phyloP scores from a whole-genome alignment of 177 flowering plant species.

The Vitis hybrid region DNA sequence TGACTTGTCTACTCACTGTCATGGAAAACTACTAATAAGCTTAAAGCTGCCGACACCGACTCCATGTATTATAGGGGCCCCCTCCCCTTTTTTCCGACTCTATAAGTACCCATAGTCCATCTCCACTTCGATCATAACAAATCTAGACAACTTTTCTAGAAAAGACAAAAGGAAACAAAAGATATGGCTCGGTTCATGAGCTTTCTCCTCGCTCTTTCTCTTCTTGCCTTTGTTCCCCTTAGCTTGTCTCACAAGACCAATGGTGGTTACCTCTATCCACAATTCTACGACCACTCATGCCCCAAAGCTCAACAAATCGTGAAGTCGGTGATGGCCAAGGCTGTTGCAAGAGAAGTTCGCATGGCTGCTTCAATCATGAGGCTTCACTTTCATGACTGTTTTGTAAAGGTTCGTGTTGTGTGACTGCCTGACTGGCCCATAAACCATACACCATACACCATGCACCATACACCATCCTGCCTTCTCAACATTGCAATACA shows the following conservation, averaged over 20 bases:
- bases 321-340: slow-evolving; percentile 62
- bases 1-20: too few species aligned
- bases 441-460: too few species aligned
- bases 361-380: slow-evolving; percentile 90
- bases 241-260: slow-evolving; percentile 33
- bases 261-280: slow-evolving; percentile 70
- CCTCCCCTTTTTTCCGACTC: slow-evolving; percentile 2
- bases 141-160: slow-evolving; percentile 6
- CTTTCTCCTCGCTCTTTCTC: slow-evolving; percentile 30
- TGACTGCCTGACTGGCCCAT: background rate
- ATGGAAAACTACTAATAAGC: too few species aligned
- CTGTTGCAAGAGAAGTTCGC: slow-evolving; percentile 73
- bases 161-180: background rate
- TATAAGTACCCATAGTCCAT: slow-evolving; percentile 29
- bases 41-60: slow-evolving; percentile 15
- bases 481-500: too few species aligned
- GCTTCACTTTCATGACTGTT: slow-evolving; percentile 94
- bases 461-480: background rate
- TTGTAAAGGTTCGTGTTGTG: slow-evolving; percentile 60
- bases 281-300: slow-evolving; percentile 79
- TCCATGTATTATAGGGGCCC: slow-evolving; percentile 14
- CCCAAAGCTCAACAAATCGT: slow-evolving; percentile 74
- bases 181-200: slow-evolving; percentile 39
- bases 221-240: slow-evolving; percentile 46
- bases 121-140: slow-evolving; percentile 13